Base-by-base conservation (phyloP, 768 basidiomycete species). In the Pisolithus marmoratus region DNA sequence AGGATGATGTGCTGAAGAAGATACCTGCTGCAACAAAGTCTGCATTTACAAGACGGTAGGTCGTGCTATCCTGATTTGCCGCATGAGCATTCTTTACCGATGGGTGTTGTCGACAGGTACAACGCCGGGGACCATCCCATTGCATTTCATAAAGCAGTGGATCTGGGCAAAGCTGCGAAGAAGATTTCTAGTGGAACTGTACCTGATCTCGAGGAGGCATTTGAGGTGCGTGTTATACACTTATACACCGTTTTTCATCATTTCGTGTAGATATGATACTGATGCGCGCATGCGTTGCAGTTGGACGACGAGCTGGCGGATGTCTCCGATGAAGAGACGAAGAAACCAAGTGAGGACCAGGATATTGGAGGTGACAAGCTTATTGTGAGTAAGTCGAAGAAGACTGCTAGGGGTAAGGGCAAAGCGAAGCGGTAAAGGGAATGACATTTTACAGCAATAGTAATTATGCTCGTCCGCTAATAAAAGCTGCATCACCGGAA, bases 191-290 rank as follows among this genome's bases (percentile, higher is more conserved):
- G 72, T 41, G 89, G 83, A 4, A 80, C 87, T 5, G 81, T 81
- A 9, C 93, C 95, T 0, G 95, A 98, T 70, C 76, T 93, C 19
- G 95, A 97, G 64, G 95, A 98, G 47, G 94, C 85, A 0, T 88
- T 85, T 56, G 92, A 90, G 57, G 87, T 90, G 56, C 63, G 83
- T 70, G 4, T 14, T 5, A 15, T 34, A 34, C 14, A 14, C 27
- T 46, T 17, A 22, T n/a, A 0, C 34, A n/a, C n/a, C n/a, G n/a
- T 1, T 37, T 4, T 15, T 40, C 26, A 29, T 26, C 17, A 37
- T 15, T 5, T 34, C 20, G 37, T 19, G 41, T 34, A 26, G 11
- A 27, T 22, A 19, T 34, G 40, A 23, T 46, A 23, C 34, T 61
- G 29, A 56, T 34, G 22, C 45, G 43, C 44, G n/a, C 3, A 36